A percentile compares a stretch with the other conserved stretches of the same genome.
These are phyloP conservation scores for Cutaneotrichosporon cutaneum DNA, from an alignment of 1,284 basidiomycete species.

Conservation along the genomic window DNA sequence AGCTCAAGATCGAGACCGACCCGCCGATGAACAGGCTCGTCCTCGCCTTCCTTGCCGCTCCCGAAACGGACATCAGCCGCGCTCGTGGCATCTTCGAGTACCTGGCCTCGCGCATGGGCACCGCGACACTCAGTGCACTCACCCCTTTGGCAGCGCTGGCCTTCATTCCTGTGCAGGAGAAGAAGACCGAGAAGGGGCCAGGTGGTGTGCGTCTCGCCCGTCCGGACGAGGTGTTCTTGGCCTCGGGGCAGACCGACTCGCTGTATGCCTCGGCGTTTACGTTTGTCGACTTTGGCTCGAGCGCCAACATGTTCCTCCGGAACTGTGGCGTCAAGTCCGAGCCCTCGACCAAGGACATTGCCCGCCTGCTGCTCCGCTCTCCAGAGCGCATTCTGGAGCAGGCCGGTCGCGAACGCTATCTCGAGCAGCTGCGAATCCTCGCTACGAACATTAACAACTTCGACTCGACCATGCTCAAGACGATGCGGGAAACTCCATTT, in stretches of 20 bases:
- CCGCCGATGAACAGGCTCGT: conserved; percentile 70
- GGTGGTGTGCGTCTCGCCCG: conserved; percentile 32
- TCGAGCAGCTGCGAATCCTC: conserved; percentile 79
- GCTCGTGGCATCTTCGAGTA: conserved; percentile 74
- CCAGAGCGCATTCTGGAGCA: conserved; percentile 44
- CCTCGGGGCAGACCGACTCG: conserved; percentile 27
- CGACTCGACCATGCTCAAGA: conserved; percentile 59
- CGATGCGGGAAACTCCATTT: conserved; percentile 70
- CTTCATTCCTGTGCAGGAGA: conserved; percentile 52
- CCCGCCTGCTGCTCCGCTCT: conserved; percentile 40
- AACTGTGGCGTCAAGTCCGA: conserved; percentile 85
- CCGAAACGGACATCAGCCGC: conserved; percentile 61
- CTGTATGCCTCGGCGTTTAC: conserved; percentile 60
- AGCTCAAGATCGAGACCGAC: conserved; percentile 72
- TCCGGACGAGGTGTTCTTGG: conserved; percentile 49
- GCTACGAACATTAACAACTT: conserved; percentile 71
- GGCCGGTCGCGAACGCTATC: conserved; percentile 57
- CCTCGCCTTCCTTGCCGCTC: conserved; percentile 62
- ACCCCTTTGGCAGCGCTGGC: conserved; percentile 39
- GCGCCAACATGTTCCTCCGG: conserved; percentile 78
- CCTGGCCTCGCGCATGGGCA: conserved; percentile 67
- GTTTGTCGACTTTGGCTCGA: conserved; percentile 83
- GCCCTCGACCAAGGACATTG: conserved; percentile 61
- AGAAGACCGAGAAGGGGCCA: conserved; percentile 5
- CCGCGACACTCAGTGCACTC: conserved; percentile 45